Evolutionary conservation across 202 grass and related monocot genomes (phyloP).

Genomic region (Cymbopogon flexuosus): DNA sequence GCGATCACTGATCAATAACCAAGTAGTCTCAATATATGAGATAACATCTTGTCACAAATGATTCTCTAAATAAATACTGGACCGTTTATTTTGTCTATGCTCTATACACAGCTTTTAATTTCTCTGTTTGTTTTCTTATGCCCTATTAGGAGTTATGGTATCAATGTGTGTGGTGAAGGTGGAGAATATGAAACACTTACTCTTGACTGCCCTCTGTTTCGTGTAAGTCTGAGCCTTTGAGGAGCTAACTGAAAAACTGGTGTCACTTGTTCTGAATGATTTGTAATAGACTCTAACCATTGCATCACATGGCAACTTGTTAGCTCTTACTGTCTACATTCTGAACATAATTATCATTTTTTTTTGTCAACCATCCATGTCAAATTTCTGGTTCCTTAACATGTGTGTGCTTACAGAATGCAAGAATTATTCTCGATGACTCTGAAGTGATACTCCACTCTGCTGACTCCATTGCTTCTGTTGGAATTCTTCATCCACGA

Average conservation of each 20-base stretch:
- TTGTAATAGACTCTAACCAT: background rate
- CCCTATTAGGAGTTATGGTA: conserved; percentile 78
- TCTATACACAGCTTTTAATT: conserved; percentile 21
- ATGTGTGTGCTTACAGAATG: conserved; percentile 55
- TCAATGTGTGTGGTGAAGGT: conserved; percentile 98
- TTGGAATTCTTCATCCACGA: conserved; percentile 82
- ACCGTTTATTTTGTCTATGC: background rate
- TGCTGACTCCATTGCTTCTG: conserved; percentile 75
- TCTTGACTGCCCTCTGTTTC: conserved; percentile 95
- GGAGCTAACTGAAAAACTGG: conserved; percentile 21
- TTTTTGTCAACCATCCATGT: background rate
- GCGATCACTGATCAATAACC: background rate
- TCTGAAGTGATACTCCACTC: conserved; percentile 78
- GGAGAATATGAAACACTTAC: conserved; percentile 99
- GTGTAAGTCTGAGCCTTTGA: conserved; percentile 52
- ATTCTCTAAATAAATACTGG: conserved; percentile 18
- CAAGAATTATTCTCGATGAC: conserved; percentile 82
- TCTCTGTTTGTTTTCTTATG: conserved; percentile 4
- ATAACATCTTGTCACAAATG: background rate
- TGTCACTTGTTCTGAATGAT: conserved; percentile 15
- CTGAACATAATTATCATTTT: background rate
- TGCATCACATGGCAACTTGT: background rate
- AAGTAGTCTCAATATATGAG: background rate
- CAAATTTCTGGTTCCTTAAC: conserved; percentile 22
- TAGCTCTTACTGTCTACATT: background rate